Conservation (phyloP, 2,329 filamentous ascomycete species). For the Cadophora luteo-olivacea region DNA sequence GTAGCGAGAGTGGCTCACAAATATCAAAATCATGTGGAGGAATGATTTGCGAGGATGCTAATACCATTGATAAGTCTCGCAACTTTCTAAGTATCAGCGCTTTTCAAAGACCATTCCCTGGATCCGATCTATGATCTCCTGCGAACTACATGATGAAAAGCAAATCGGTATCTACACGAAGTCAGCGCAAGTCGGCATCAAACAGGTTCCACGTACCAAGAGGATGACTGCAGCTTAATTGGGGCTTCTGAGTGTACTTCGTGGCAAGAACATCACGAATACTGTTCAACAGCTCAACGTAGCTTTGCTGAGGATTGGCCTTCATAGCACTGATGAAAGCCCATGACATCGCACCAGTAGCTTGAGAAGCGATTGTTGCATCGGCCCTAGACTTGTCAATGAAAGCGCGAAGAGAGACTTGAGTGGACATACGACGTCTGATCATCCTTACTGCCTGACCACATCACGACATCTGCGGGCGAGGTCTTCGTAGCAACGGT, state of each 20-base stretch:
- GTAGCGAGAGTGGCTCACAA: neutral
- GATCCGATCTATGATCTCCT: neutral
- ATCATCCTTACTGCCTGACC: conserved; percentile 93
- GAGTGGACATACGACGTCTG: conserved; percentile 79
- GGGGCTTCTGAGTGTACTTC: conserved; percentile 92
- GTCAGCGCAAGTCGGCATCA: neutral
- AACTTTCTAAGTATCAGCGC: neutral
- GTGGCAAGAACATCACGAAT: conserved; percentile 84
- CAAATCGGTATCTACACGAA: conserved; percentile 3
- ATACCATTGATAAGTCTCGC: neutral
- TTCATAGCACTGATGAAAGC: conserved; percentile 89
- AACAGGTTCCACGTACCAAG: conserved; percentile 64
- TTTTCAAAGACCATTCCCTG: neutral
- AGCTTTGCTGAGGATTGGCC: conserved; percentile 92
- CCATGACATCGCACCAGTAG: conserved; percentile 96
- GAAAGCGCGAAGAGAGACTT: conserved; percentile 1
- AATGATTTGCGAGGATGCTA: neutral
- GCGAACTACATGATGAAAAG: conserved; percentile 13
- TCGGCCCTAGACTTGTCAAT: conserved; percentile 65
- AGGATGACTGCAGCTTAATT: conserved; percentile 93
- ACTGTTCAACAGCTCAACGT: conserved; percentile 91
- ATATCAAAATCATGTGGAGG: neutral
- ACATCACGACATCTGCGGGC: conserved; percentile 95
- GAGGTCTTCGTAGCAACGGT: conserved; percentile 89
- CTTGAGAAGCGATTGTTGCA: conserved; percentile 79